These are phyloP conservation scores for Pseudisothecium myosuroides DNA, from an alignment of 225 moss, liverwort and hornwort genomes.

Conservation along the genomic window DNA sequence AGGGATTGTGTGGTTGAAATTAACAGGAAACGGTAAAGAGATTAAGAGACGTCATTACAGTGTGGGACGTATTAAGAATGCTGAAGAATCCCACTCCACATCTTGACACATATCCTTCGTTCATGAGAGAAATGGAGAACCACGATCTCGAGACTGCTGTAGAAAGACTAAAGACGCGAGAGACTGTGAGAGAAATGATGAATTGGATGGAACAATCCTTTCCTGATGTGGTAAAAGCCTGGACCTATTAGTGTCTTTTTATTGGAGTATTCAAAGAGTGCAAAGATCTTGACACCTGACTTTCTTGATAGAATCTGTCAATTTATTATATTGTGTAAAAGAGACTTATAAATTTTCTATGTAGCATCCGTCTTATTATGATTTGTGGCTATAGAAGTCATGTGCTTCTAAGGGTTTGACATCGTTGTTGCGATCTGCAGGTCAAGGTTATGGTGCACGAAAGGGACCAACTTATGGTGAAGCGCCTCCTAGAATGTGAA, in stretches of 20 bases:
- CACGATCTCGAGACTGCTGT: conserved; percentile 56
- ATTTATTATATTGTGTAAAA: neutral
- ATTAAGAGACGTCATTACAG: conserved; percentile 67
- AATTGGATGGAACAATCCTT: conserved; percentile 64
- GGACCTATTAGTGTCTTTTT: neutral
- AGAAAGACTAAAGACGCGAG: conserved; percentile 79
- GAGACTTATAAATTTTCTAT: neutral
- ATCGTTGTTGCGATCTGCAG: conserved; percentile 22
- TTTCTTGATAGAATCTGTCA: neutral
- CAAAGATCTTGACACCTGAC: neutral
- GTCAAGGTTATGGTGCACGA: conserved; percentile 93
- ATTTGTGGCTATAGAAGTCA: neutral
- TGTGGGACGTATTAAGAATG: conserved; percentile 68
- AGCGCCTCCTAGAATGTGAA: conserved; percentile 64
- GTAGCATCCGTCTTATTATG: neutral
- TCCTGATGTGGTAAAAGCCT: conserved; percentile 59
- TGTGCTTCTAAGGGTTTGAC: neutral
- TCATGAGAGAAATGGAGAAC: conserved; percentile 52
- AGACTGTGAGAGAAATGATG: conserved; percentile 71
- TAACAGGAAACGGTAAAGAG: conserved; percentile 49
- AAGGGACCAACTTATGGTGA: conserved; percentile 79
- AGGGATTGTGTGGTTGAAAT: neutral
- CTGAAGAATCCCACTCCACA: conserved; percentile 37
- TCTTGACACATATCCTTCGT: conserved; percentile 36
- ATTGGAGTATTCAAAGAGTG: neutral